phyloP scores from a whole-genome alignment of 768 basidiomycete genomes.

The Xanthoconium stramineum region DNA sequence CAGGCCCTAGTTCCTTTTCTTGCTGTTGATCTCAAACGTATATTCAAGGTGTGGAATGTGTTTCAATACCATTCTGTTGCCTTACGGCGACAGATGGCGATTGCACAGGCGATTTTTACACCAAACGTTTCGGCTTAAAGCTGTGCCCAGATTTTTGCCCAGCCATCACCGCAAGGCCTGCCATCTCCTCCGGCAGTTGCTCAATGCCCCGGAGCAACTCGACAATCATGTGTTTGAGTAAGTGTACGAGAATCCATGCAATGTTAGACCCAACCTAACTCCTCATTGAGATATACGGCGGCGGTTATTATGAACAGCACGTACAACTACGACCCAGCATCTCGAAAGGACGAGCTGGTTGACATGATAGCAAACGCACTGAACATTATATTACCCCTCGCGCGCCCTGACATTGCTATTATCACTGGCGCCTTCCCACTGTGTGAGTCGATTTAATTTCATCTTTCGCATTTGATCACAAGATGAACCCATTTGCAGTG shows the following conservation, averaged over 20 bases:
- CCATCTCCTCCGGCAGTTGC: slow-evolving; percentile 29
- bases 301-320: slow-evolving; percentile 14
- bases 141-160: slow-evolving; percentile 22
- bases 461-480: no score
- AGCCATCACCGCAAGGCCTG: slow-evolving; percentile 28
- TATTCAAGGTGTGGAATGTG: not conserved
- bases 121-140: slow-evolving; percentile 11
- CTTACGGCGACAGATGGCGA: slow-evolving; percentile 20
- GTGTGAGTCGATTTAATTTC: no score
- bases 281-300: slow-evolving; percentile 6
- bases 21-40: not conserved
- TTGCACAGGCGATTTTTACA: slow-evolving; percentile 22
- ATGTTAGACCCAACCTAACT: not conserved
- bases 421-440: no score
- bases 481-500: no score
- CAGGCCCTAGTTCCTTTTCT: not conserved
- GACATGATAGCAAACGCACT: no score
- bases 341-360: not conserved
- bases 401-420: no score
- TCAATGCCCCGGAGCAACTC: slow-evolving; percentile 32
- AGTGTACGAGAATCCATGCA: not conserved
- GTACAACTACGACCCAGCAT: slow-evolving; percentile 16
- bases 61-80: not conserved
- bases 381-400: no score
- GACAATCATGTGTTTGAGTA: slow-evolving; percentile 33